Conservation (phyloP, 2,329 filamentous ascomycete species). For the Sporothrix humicola region DNA sequence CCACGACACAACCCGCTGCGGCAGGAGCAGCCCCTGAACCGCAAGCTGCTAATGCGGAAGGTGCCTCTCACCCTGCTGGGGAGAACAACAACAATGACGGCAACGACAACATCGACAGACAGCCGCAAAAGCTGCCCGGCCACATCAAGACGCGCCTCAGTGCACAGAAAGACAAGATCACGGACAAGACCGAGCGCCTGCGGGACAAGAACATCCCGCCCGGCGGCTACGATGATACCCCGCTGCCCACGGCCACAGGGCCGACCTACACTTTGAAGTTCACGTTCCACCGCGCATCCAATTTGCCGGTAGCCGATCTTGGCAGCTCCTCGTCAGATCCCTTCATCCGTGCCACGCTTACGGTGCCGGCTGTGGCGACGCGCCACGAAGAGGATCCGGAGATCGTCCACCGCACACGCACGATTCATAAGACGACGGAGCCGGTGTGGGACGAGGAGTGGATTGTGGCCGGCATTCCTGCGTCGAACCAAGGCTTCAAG, state of each 20-base stretch:
- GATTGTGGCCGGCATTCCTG: constrained; percentile 85
- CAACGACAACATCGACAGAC: neutral
- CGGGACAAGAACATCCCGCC: constrained; percentile 23
- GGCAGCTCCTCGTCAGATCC: constrained; percentile 80
- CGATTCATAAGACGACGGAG: constrained; percentile 71
- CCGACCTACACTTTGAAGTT: constrained; percentile 85
- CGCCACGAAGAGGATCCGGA: constrained; percentile 86
- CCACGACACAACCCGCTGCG: neutral
- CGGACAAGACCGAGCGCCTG: constrained; percentile 12
- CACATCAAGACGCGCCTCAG: constrained; percentile 25
- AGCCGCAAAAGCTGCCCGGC: neutral
- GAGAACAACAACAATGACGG: neutral
- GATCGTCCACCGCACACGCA: constrained; percentile 75
- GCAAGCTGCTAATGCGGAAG: no score
- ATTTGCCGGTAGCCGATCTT: constrained; percentile 83
- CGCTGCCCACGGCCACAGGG: constrained; percentile 65
- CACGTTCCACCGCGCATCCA: constrained; percentile 78
- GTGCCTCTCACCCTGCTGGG: neutral
- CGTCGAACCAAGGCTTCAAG: constrained; percentile 63
- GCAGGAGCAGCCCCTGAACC: neutral
- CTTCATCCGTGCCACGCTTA: constrained; percentile 78
- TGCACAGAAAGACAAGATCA: constrained; percentile 8
- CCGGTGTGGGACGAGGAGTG: constrained; percentile 85
- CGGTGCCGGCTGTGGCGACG: constrained; percentile 65
- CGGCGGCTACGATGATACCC: constrained; percentile 57